These are phyloP conservation scores for Fusarium multiceps DNA, from an alignment of 2,329 filamentous ascomycete species.

Conservation along the genomic window DNA sequence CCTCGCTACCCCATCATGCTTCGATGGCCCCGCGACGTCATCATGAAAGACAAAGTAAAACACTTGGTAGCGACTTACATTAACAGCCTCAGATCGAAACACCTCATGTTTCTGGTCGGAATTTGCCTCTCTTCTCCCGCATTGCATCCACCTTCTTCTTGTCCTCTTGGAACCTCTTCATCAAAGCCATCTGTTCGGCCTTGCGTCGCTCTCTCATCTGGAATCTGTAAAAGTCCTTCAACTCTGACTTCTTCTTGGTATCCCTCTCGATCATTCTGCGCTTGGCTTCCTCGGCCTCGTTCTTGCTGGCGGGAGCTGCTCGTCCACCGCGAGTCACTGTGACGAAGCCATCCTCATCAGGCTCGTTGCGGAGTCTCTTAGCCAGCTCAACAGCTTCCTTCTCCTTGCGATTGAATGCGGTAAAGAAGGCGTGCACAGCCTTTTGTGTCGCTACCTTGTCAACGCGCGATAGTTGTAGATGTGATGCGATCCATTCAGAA, in stretches of 20 bases:
- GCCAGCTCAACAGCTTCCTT: constrained; percentile 70
- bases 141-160: constrained; percentile 76
- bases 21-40: constrained; percentile 67
- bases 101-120: constrained; percentile 62
- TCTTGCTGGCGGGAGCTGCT: constrained; percentile 77
- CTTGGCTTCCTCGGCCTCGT: constrained; percentile 72
- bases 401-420: constrained; percentile 78
- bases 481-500: constrained; percentile 67
- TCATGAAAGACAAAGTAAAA: constrained; percentile 49
- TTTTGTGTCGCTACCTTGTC: constrained; percentile 73
- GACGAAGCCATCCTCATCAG: constrained; percentile 95
- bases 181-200: constrained; percentile 74
- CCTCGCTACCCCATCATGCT: constrained; percentile 40
- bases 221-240: constrained; percentile 85
- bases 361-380: constrained; percentile 76
- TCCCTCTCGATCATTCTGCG: constrained; percentile 72
- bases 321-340: constrained; percentile 86
- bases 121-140: constrained; percentile 73
- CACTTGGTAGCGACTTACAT: constrained; percentile 25
- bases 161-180: constrained; percentile 81
- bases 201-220: constrained; percentile 84
- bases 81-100: constrained; percentile 2
- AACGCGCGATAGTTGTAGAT: constrained; percentile 79
- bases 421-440: constrained; percentile 87
- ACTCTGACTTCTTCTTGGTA: constrained; percentile 70